Percentiles rank a stretch among this genome's conserved stretches.
These are phyloP conservation scores for Litsea cubeba DNA, from an alignment of 164 flowering plant species.

Conservation along the genomic window DNA sequence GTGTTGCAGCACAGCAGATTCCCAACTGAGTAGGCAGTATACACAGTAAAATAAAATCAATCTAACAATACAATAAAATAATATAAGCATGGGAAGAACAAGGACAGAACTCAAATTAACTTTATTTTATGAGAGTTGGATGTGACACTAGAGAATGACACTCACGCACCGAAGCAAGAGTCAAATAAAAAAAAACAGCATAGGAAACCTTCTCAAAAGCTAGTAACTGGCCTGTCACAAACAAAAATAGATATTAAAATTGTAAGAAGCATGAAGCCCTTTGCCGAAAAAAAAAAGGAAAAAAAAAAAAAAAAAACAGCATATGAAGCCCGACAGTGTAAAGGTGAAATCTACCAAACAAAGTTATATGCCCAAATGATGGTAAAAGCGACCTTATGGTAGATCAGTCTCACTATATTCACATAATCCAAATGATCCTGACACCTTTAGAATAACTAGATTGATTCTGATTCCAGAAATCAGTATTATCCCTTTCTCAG, in stretches of 20 bases:
- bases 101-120: not conserved
- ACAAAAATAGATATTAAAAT: slow-evolving; percentile 4
- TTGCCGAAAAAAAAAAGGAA: no score
- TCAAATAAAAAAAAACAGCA: slow-evolving; percentile 9
- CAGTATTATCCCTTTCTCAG: no score
- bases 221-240: slow-evolving; percentile 16
- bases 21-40: slow-evolving; percentile 8
- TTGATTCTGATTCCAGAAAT: no score
- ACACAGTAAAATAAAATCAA: not conserved
- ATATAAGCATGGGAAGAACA: not conserved
- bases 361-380: no score
- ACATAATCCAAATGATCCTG: no score
- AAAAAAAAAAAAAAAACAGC: no score
- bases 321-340: no score
- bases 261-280: no score
- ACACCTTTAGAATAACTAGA: no score
- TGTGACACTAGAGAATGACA: not conserved
- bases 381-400: no score
- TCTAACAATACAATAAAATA: not conserved
- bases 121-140: not conserved
- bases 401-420: no score
- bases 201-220: slow-evolving; percentile 14
- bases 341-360: no score
- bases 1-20: slow-evolving; percentile 10
- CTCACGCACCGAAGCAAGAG: slow-evolving; percentile 16